Evolutionary conservation across 2,329 filamentous ascomycete genomes (phyloP), one percentile per base, ranked within the genome.

Genomic region (Trichoderma gracile): DNA sequence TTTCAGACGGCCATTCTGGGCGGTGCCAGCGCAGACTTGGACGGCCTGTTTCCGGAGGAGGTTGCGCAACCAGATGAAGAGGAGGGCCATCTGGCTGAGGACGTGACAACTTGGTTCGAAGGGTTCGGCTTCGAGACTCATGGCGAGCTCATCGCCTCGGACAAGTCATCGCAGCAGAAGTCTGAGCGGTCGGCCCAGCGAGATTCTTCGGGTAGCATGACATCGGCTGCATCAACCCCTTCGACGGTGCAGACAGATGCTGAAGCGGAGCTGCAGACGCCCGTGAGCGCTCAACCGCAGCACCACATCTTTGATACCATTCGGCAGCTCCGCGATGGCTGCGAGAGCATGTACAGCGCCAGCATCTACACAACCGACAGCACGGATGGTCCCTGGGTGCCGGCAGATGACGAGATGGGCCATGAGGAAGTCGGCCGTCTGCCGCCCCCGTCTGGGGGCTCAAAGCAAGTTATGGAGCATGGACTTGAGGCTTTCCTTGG

Each of bases 1-100:
- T 88, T 87, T 71, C 86, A 89, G 73, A 86, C 87, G 80, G 85
- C 86, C 17, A 86, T 88, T 56, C 75, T 84, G 0, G 85, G 85
- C 47, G 84, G 83, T 5, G 82, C 82, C 2, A 83, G 82, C 33
- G 83, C 85, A 21, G 83, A 85, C 12, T 46, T 65, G 45, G 56
- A 52, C 6, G 52, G 42, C 19, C 19, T 65, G 12, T 58, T 65
- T 46, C 53, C 61, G 7, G 54, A 55, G 15, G 77, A 82, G 47
- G 17, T 10, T 17, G 27, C 46, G 15, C 38, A 17, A 21, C 25
- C 59, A 43, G 78, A 78, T 5, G 82, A 83, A 62, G 82, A 75
- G 4, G 79, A 80, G 43, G 70, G 76, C 3, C 77, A 78, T 12
- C 57, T 72, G 57, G 71, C 71, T 5, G 74, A 77, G 25, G 82